phyloP scores from a whole-genome alignment of 2,329 filamentous ascomycete species.

The Amauroascus verrucosus region DNA sequence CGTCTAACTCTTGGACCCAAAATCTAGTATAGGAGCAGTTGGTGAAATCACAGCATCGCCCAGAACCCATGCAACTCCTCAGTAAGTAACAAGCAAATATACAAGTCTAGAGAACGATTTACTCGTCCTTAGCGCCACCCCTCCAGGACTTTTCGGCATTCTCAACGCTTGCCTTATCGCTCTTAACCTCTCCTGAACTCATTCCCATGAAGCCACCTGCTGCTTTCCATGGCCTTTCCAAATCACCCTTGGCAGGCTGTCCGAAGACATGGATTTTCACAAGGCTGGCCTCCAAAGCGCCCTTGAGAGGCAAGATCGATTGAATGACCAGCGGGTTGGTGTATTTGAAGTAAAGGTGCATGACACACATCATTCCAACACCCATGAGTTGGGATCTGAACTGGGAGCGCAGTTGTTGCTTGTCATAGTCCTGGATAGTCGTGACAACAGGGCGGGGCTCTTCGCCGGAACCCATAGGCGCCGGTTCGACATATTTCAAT shows the following conservation, averaged over 20 bases:
- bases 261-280: slow-evolving; percentile 92
- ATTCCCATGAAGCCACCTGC: slow-evolving; percentile 70
- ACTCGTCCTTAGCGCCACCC: slow-evolving; percentile 44
- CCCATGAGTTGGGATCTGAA: slow-evolving; percentile 93
- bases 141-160: slow-evolving; percentile 41
- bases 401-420: slow-evolving; percentile 67
- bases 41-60: neutral
- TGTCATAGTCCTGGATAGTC: slow-evolving; percentile 91
- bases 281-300: slow-evolving; percentile 86
- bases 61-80: slow-evolving; percentile 1
- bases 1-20: neutral
- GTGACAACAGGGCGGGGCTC: slow-evolving; percentile 95
- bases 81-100: neutral
- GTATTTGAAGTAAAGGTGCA: slow-evolving; percentile 99
- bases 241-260: slow-evolving; percentile 73
- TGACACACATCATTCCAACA: slow-evolving; percentile 93
- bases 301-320: slow-evolving; percentile 95
- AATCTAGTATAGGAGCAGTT: neutral
- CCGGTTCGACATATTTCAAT: slow-evolving; percentile 95
- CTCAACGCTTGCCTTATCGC: slow-evolving; percentile 70
- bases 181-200: slow-evolving; percentile 61
- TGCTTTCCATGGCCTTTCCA: slow-evolving; percentile 93
- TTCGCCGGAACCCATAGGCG: slow-evolving; percentile 84
- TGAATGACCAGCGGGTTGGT: slow-evolving; percentile 98
- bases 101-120: slow-evolving; percentile 15